Conservation (phyloP, 176 grass and related monocot genomes). For the Triticum dicoccoides region DNA sequence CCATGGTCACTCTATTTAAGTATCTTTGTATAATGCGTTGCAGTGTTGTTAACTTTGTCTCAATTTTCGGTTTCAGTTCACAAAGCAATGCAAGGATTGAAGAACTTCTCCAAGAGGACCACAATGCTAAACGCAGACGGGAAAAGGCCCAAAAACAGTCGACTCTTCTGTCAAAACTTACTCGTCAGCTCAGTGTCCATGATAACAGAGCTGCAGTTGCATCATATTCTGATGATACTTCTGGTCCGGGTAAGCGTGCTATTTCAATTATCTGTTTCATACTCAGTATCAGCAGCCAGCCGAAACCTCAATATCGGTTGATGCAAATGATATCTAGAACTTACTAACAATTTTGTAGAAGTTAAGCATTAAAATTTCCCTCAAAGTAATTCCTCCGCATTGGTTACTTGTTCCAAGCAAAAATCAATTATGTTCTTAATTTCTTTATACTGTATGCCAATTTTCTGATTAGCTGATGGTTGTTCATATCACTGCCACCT, state of each 20-base stretch:
- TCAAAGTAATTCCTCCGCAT: neutral
- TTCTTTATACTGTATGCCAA: neutral
- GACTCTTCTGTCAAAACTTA: conserved; percentile 87
- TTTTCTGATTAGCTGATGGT: conserved; percentile 2
- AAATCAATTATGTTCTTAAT: neutral
- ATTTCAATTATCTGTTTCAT: conserved; percentile 11
- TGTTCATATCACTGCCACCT: neutral
- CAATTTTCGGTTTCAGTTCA: conserved; percentile 37
- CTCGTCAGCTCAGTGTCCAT: conserved; percentile 85
- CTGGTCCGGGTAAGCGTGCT: conserved; percentile 51
- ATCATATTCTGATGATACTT: conserved; percentile 57
- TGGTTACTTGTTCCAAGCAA: neutral
- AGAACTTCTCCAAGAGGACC: conserved; percentile 91
- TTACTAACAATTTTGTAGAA: neutral
- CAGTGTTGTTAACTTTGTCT: conserved; percentile 24
- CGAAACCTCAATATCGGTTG: neutral
- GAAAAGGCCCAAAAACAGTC: conserved; percentile 87
- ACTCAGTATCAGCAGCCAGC: neutral
- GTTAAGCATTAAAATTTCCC: neutral
- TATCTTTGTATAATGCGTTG: neutral
- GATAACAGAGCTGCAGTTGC: conserved; percentile 69
- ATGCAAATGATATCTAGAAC: neutral
- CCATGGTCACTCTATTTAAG: neutral
- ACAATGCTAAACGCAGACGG: conserved; percentile 76
- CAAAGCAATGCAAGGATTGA: conserved; percentile 85